Percentiles rank a stretch among this genome's conserved stretches.
Evolutionary conservation across 1,139 yeast genomes (phyloP).

Genomic region (Yamadazyma atlantica): DNA sequence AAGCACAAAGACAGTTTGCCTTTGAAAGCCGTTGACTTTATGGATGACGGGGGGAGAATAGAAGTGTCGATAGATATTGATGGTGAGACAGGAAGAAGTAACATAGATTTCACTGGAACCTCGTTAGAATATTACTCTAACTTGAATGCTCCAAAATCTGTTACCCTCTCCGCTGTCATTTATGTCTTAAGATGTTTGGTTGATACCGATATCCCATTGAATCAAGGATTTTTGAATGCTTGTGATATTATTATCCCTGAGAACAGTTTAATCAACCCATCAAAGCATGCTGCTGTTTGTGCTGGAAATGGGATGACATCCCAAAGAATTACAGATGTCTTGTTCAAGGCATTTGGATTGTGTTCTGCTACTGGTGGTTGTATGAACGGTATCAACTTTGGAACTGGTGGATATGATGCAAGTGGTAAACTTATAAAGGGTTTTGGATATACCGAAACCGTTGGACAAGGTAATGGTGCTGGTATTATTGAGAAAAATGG

Average conservation of each 20-base stretch:
- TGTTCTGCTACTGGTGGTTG: slow-evolving; percentile 41
- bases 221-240: slow-evolving; percentile 47
- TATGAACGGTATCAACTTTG: slow-evolving; percentile 45
- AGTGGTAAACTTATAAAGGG: slow-evolving; percentile 38
- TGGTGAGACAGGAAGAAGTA: slow-evolving; percentile 44
- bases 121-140: slow-evolving; percentile 41
- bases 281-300: slow-evolving; percentile 44
- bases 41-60: slow-evolving; percentile 64
- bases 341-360: slow-evolving; percentile 39
- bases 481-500: slow-evolving; percentile 29
- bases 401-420: slow-evolving; percentile 38
- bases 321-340: slow-evolving; percentile 36
- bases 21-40: slow-evolving; percentile 48
- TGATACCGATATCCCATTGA: slow-evolving; percentile 44
- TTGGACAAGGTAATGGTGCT: slow-evolving; percentile 48
- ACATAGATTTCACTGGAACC: slow-evolving; percentile 58
- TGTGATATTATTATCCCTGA: slow-evolving; percentile 39
- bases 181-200: slow-evolving; percentile 45
- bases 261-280: slow-evolving; percentile 38
- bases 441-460: slow-evolving; percentile 49
- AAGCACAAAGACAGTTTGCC: slow-evolving; percentile 27
- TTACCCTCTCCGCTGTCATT: slow-evolving; percentile 42
- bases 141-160: slow-evolving; percentile 44
- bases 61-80: slow-evolving; percentile 43
- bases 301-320: slow-evolving; percentile 52